These are phyloP conservation scores for Candida namnaoensis DNA, from an alignment of 805 yeast species.

Conservation along the genomic window DNA sequence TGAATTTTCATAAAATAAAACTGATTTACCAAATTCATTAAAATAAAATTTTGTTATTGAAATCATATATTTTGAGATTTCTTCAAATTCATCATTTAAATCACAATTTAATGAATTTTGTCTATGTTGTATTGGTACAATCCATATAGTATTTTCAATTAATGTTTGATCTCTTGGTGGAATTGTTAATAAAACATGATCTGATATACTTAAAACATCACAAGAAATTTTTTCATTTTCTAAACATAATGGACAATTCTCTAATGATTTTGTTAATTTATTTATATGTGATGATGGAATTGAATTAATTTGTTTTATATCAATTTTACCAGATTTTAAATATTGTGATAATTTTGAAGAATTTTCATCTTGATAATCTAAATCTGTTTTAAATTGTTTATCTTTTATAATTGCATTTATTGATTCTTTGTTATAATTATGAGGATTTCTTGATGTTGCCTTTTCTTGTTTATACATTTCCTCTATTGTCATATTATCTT, in stretches of 20 bases:
- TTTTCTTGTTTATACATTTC: constrained; percentile 27
- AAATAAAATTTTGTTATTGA: constrained; percentile 31
- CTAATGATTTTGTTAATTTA: constrained; percentile 20
- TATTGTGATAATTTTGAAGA: constrained; percentile 26
- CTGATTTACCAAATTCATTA: constrained; percentile 20
- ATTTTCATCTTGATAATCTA: constrained; percentile 34
- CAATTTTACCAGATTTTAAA: constrained; percentile 18
- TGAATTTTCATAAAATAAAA: constrained; percentile 38
- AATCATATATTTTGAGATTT: constrained; percentile 32
- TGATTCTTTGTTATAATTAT: constrained; percentile 9
- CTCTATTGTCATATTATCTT: constrained; percentile 26
- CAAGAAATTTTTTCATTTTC: constrained; percentile 17
- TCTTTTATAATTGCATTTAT: constrained; percentile 28
- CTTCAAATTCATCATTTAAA: constrained; percentile 31
- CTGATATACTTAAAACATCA: constrained; percentile 26
- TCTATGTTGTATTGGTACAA: constrained; percentile 33
- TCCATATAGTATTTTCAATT: constrained; percentile 23
- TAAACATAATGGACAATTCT: constrained; percentile 28
- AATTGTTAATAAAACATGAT: constrained; percentile 26
- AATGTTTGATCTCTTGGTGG: constrained; percentile 31
- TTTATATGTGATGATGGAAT: constrained; percentile 16
- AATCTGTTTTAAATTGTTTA: constrained; percentile 25
- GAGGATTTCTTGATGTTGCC: constrained; percentile 8
- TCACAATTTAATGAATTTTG: constrained; percentile 31
- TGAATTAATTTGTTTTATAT: constrained; percentile 15